Evolutionary conservation across 1,139 yeast genomes (phyloP).

Genomic region (Pichia sp.): DNA sequence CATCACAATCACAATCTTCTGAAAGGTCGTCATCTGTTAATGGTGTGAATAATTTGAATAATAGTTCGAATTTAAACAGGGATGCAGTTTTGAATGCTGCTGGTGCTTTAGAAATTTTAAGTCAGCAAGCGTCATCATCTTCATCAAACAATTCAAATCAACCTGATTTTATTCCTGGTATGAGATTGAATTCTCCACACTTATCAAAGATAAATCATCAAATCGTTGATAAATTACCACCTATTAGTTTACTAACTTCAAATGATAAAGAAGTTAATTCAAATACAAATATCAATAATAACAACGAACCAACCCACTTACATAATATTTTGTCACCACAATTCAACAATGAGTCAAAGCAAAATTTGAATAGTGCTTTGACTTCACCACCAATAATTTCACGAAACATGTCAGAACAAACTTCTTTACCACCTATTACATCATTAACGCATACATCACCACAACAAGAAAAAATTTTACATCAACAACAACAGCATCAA

Average conservation of each 20-base stretch:
- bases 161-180: constrained; percentile 27
- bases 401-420: not conserved
- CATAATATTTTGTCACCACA: constrained; percentile 18
- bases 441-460: not conserved
- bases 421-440: constrained; percentile 11
- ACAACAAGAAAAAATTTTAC: constrained; percentile 8
- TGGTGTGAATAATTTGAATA: constrained; percentile 9
- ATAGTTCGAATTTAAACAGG: constrained; percentile 16
- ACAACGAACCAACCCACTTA: constrained; percentile 14
- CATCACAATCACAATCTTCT: constrained; percentile 28
- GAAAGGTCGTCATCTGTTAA: constrained; percentile 26
- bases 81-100: constrained; percentile 38
- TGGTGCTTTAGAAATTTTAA: constrained; percentile 52
- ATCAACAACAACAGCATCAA: constrained; percentile 8
- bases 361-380: not conserved
- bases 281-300: not conserved
- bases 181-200: constrained; percentile 23
- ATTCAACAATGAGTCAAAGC: constrained; percentile 1
- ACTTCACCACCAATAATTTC: not conserved
- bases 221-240: constrained; percentile 20
- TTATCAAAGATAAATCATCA: constrained; percentile 5
- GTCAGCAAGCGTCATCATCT: constrained; percentile 23
- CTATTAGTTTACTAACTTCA: constrained; percentile 22
- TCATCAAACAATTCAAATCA: not conserved
- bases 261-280: constrained; percentile 8